Conservation (phyloP, 139 green algal genomes). For the Axilococcus clingmanii region DNA sequence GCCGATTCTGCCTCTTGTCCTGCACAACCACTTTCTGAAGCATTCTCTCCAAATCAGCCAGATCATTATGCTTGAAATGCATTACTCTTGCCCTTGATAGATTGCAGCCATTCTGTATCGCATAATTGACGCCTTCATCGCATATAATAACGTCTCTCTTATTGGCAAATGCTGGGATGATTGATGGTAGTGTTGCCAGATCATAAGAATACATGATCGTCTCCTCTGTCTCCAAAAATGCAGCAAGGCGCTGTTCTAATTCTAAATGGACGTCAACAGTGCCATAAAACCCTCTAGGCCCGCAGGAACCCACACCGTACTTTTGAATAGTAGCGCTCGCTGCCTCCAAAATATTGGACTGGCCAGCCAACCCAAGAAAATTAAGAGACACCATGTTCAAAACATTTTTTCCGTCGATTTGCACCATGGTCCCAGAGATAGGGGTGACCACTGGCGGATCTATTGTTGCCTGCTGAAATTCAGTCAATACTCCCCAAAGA, state of each 20-base stretch:
- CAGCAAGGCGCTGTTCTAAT: constrained; percentile 61
- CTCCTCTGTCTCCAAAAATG: constrained; percentile 74
- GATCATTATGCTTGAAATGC: constrained; percentile 95
- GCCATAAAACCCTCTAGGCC: constrained; percentile 97
- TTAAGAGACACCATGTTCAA: constrained; percentile 78
- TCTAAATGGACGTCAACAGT: constrained; percentile 94
- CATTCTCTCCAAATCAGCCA: constrained; percentile 69
- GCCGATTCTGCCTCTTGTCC: constrained; percentile 38
- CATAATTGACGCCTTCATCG: constrained; percentile 62
- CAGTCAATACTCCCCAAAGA: constrained; percentile 31
- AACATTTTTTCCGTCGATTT: constrained; percentile 35
- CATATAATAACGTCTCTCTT: constrained; percentile 78
- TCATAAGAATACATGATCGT: constrained; percentile 94
- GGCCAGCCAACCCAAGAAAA: constrained; percentile 73
- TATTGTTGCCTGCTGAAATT: constrained; percentile 16
- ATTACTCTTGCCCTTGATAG: constrained; percentile 62
- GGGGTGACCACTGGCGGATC: constrained; percentile 1
- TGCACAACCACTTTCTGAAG: constrained; percentile 50
- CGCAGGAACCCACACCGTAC: constrained; percentile 94
- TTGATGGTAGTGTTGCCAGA: constrained; percentile 72
- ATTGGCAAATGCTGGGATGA: constrained; percentile 92
- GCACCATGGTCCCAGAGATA: constrained; percentile 12
- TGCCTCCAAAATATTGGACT: constrained; percentile 24
- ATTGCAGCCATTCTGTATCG: constrained; percentile 68
- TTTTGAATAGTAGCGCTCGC: constrained; percentile 56